Base-by-base conservation (phyloP, 768 basidiomycete genomes). In the Xanthoconium stramineum region DNA sequence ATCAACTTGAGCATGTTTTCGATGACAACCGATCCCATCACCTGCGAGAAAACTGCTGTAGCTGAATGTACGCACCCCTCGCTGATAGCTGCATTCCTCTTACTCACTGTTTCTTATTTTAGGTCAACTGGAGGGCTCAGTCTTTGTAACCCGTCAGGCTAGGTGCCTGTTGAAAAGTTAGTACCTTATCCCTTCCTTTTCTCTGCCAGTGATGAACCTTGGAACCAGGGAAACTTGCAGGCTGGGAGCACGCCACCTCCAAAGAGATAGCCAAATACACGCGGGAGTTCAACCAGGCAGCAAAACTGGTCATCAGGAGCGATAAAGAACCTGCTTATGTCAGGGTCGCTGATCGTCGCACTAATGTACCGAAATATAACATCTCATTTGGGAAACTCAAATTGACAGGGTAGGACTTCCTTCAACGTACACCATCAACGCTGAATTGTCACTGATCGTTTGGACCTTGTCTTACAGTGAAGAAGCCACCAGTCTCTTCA, bases 401-500 rank as follows among this genome's bases (percentile, higher is more conserved):
- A 39, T 19, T 58, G 7, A 42, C 62, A 3, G 62, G 62, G 62
- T 63, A 56, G 5, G 47, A 28, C 10, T 46, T 15, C 17, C n/a
- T 59, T 51, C 11, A 13, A 33, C 0, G 8, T 20, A 13, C 0
- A 33, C 10, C 11, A 38, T 29, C 2, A 1, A 4, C 9, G 3
- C 6, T 33, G 14, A 33, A 12, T 6, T 7, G 13, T 45, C n/a
- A n/a, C n/a, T n/a, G n/a, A n/a, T 50, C 15, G 46, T 43, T 28
- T n/a, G 8, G 15, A n/a, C n/a, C n/a, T n/a, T 38, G n/a, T 29
- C 1, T 5, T 20, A 10, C 12, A 59, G 57, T 5, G 15, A 36
- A 47, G 62, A 63, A 45, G 60, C 51, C 2, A 55, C 60, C 0
- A 33, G 55, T 5, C 14, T 63, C 19, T 62, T 62, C 40, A 15